Evolutionary conservation across 495 filamentous ascomycete genomes (phyloP).

Genomic region (Neurospora africana): DNA sequence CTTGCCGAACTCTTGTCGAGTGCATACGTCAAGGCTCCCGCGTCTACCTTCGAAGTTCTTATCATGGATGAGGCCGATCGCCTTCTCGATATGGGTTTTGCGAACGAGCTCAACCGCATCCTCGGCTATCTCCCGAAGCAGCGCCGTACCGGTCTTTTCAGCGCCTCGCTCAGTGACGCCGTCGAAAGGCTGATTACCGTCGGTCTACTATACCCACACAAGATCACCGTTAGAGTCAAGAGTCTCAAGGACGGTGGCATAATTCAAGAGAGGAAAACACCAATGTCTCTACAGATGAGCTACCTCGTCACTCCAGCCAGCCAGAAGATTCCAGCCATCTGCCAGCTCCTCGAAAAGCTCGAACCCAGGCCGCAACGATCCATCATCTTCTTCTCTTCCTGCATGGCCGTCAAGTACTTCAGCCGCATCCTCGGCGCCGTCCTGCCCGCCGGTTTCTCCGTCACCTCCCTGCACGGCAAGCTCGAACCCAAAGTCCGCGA

Average conservation of each 20-base stretch:
- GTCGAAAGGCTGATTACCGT: slow-evolving; percentile 85
- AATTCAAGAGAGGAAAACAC: slow-evolving; percentile 76
- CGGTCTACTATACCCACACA: slow-evolving; percentile 86
- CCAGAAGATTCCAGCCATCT: slow-evolving; percentile 65
- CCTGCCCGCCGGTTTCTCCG: slow-evolving; percentile 49
- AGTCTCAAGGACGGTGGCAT: slow-evolving; percentile 46
- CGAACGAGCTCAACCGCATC: slow-evolving; percentile 78
- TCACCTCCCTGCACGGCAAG: slow-evolving; percentile 85
- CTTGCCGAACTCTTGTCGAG: slow-evolving; percentile 81
- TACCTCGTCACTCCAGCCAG: slow-evolving; percentile 66
- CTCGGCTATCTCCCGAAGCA: slow-evolving; percentile 82
- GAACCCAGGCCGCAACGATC: slow-evolving; percentile 66
- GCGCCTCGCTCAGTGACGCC: slow-evolving; percentile 83
- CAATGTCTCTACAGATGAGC: slow-evolving; percentile 80
- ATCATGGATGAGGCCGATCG: slow-evolving; percentile 93
- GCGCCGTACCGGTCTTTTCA: slow-evolving; percentile 85
- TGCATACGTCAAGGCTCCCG: slow-evolving; percentile 80
- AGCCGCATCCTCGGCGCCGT: slow-evolving; percentile 59
- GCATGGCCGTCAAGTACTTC: slow-evolving; percentile 91
- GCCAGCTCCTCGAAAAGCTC: slow-evolving; percentile 56
- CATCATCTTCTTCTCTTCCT: slow-evolving; percentile 93
- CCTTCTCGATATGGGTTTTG: slow-evolving; percentile 90
- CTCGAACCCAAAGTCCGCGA: slow-evolving; percentile 59
- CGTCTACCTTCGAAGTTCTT: slow-evolving; percentile 79
- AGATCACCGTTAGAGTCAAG: slow-evolving; percentile 84